phyloP scores from a whole-genome alignment of 129 eudicot species.

The Flaveria robusta region DNA sequence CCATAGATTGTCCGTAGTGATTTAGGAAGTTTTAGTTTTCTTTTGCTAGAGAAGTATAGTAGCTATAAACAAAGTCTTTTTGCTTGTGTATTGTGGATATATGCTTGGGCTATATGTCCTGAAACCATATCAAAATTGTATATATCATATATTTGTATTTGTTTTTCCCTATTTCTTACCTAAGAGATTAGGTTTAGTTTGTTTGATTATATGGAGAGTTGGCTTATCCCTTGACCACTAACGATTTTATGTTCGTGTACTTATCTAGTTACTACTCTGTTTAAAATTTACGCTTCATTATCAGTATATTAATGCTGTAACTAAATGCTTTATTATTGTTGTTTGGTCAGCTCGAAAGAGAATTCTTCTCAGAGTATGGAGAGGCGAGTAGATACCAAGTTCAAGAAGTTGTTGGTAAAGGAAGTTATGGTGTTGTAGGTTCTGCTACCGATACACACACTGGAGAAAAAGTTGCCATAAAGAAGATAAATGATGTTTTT shows the following conservation, averaged over 20 bases:
- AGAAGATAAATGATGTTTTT: constrained; percentile 80
- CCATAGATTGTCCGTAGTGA: no score
- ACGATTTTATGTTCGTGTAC: not conserved
- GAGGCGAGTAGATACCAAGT: constrained; percentile 74
- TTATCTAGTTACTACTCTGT: not conserved
- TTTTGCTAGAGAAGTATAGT: no score
- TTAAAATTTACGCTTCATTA: not conserved
- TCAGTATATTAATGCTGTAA: not conserved
- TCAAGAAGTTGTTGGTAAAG: constrained; percentile 84
- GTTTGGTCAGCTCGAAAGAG: constrained; percentile 49
- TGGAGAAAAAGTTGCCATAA: constrained; percentile 69
- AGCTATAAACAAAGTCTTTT: no score
- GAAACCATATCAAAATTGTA: not conserved
- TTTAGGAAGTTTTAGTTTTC: not conserved
- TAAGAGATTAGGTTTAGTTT: not conserved
- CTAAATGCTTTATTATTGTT: not conserved
- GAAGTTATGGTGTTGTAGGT: constrained; percentile 92
- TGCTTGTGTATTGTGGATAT: not conserved
- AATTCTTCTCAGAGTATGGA: constrained; percentile 84
- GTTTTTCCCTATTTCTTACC: not conserved
- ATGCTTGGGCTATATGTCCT: not conserved
- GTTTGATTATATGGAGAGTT: not conserved
- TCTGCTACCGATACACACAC: constrained; percentile 66
- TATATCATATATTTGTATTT: not conserved
- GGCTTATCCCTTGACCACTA: not conserved